Evolutionary conservation across 2,329 filamentous ascomycete genomes (phyloP), one percentile per base, ranked within the genome.

Genomic region (Clarireedia paspali): DNA sequence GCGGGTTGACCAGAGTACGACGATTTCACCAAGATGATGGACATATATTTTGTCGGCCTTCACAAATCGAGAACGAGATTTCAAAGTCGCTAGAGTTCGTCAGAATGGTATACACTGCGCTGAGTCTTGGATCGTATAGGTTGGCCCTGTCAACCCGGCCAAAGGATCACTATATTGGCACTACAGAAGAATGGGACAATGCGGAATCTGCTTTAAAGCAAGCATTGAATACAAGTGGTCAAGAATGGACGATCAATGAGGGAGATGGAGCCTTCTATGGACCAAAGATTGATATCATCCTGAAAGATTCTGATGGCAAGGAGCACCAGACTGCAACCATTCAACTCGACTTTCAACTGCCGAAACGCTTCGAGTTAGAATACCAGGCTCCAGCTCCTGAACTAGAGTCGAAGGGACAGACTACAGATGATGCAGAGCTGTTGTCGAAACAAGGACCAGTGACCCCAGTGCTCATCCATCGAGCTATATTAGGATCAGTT

Each of bases 221-320:
- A 53, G 84, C 85, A 0, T 71, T 91, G 39, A 75, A 85, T 58
- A 77, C 73, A 26, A 84, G 79, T 14, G 85, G 84, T 9, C 80
- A 83, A 63, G 73, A 79, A 38, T 95, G 89, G 88, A 80, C 78
- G 2, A 63, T 92, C 56, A 92, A 91, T 60, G 80, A 86, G 64
- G 89, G 89, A 10, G 90, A 95, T 58, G 90, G 91, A 14, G 90
- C 90, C 4, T 95, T 95, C 67, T 95, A 95, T 66, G 90, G 91
- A 0, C 90, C 91, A 34, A 95, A 95, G 73, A 95, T 95, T 61
- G 90, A 95, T 67, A 88, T 95, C 46, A 83, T 95, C 40, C 72
- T 95, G 47, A 82, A 80, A 59, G 90, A 95, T 67, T 85, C 86
- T 1, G 81, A 89, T 65, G 89, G 88, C 6, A 95, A 92, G 67